Percentiles rank a stretch among this genome's conserved stretches.
phyloP scores from a whole-genome alignment of 305 asterid genomes.

The Rubia balearica region DNA sequence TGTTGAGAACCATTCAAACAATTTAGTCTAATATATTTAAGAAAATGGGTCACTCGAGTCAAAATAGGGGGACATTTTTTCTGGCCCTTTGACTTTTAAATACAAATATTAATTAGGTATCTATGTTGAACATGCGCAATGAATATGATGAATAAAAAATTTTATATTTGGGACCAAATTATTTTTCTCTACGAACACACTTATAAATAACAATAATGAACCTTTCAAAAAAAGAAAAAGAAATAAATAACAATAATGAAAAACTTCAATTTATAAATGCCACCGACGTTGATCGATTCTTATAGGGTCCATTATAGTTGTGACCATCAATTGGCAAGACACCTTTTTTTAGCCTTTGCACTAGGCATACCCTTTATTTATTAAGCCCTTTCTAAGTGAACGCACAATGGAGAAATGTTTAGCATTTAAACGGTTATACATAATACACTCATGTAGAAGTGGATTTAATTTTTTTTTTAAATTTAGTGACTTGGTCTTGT shows the following conservation, averaged over 20 bases:
- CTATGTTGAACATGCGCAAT: background rate
- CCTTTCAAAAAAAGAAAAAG: no score
- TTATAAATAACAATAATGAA: background rate
- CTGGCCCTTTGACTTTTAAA: background rate
- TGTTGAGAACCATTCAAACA: no score
- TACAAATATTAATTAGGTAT: background rate
- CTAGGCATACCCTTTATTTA: background rate
- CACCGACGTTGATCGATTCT: background rate
- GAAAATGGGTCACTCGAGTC: background rate
- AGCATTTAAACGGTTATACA: no score
- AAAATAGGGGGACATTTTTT: background rate
- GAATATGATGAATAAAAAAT: background rate
- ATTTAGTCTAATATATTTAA: no score
- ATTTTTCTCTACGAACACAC: conserved; percentile 1
- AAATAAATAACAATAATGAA: no score
- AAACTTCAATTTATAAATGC: conserved; percentile 6
- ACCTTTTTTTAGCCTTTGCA: conserved; percentile 5
- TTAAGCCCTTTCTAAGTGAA: no score
- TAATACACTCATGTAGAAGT: no score
- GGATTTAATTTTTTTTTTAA: no score
- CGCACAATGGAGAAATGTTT: no score
- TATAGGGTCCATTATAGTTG: conserved; percentile 17
- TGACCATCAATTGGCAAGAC: conserved; percentile 4
- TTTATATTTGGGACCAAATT: background rate
- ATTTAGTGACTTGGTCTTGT: no score